phyloP scores from a whole-genome alignment of 805 yeast species.

The Metschnikowia amazonensis region DNA sequence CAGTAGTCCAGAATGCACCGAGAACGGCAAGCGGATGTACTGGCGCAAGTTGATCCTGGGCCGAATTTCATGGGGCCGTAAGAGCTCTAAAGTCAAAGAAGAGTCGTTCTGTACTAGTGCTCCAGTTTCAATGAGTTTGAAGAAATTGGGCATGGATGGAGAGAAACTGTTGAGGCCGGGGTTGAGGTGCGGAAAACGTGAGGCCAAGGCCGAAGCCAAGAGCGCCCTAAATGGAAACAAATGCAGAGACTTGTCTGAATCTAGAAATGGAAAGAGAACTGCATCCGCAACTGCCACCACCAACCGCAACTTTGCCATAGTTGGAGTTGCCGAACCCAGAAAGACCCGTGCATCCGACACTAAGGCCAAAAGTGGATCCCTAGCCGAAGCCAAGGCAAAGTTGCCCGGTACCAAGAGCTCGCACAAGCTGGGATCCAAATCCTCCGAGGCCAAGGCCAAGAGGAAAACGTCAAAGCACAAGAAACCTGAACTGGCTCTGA shows the following conservation, averaged over 20 bases:
- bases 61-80: slow-evolving; percentile 1
- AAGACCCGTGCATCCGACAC: neutral
- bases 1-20: neutral
- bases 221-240: neutral
- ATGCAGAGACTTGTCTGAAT: neutral
- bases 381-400: neutral
- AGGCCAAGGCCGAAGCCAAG: neutral
- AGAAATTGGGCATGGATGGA: neutral
- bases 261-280: neutral
- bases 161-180: neutral
- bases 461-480: neutral
- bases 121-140: neutral
- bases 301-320: neutral
- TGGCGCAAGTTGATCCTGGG: slow-evolving; percentile 2
- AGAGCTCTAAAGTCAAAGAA: neutral
- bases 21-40: neutral
- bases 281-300: too few species aligned
- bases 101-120: neutral
- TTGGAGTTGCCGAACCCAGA: neutral
- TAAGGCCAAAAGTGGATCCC: neutral
- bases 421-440: neutral
- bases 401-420: neutral
- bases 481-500: neutral
- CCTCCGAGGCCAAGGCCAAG: neutral
- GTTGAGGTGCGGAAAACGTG: neutral